Conservation (phyloP, 148 eudicot genomes). For the Amaranthus palmeri region DNA sequence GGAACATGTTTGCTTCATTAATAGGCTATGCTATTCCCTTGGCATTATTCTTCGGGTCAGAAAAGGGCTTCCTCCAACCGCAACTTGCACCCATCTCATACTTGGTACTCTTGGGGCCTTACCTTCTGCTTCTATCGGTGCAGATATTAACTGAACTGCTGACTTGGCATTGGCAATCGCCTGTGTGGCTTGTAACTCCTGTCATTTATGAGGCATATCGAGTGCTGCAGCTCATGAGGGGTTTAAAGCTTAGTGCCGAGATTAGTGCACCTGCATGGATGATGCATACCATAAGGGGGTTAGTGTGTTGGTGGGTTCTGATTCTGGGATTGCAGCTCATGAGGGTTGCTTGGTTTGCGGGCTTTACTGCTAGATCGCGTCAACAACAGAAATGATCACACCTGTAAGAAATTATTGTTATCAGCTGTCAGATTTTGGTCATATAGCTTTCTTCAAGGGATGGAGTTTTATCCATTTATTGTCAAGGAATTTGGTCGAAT, state of each 20-base stretch:
- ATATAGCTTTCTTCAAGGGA: no score
- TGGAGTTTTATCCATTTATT: no score
- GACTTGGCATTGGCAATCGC: constrained; percentile 95
- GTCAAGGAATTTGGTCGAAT: no score
- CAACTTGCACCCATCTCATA: constrained; percentile 61
- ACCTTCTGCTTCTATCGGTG: constrained; percentile 71
- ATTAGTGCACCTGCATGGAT: constrained; percentile 69
- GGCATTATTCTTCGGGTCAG: constrained; percentile 44
- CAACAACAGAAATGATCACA: constrained; percentile 7
- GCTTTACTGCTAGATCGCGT: constrained; percentile 54
- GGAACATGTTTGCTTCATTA: constrained; percentile 73
- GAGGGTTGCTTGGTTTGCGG: constrained; percentile 99
- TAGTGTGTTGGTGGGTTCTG: constrained; percentile 97
- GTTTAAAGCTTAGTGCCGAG: constrained; percentile 85
- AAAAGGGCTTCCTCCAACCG: constrained; percentile 63
- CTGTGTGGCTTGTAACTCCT: constrained; percentile 94
- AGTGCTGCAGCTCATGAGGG: constrained; percentile 92
- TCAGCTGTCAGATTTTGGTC: no score
- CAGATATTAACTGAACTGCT: constrained; percentile 86
- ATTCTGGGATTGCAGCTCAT: constrained; percentile 92
- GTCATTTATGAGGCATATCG: constrained; percentile 83
- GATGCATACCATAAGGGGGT: constrained; percentile 64
- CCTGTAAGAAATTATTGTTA: background rate
- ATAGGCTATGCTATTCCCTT: constrained; percentile 65
- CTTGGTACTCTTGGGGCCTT: constrained; percentile 75